Percentiles rank a stretch among this genome's conserved stretches.
Conservation (phyloP, 139 green algal genomes). For the Mychonastes homosphaera region DNA sequence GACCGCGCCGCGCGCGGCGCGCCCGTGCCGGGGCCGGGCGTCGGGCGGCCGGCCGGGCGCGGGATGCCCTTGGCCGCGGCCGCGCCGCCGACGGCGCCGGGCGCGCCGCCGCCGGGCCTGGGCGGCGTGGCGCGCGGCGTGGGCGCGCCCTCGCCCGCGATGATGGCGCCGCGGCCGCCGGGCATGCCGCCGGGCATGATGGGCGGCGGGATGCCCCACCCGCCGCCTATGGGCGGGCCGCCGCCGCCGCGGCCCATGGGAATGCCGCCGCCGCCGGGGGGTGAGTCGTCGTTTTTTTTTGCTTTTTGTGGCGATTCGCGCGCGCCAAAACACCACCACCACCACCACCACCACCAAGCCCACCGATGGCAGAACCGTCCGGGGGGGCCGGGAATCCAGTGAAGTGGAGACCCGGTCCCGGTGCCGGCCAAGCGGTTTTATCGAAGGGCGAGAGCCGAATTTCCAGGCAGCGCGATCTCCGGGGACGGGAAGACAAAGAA, state of each 20-base stretch:
- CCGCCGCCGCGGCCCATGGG: conserved; percentile 28
- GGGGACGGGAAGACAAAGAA: too few relatives aligned
- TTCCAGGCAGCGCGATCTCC: too few relatives aligned
- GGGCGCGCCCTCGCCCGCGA: conserved; percentile 71
- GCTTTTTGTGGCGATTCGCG: too few relatives aligned
- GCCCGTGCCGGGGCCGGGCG: conserved; percentile 58
- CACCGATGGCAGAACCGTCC: too few relatives aligned
- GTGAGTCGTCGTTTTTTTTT: too few relatives aligned
- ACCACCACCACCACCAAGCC: too few relatives aligned
- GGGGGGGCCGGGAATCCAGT: too few relatives aligned
- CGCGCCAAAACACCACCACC: too few relatives aligned
- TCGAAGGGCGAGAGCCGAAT: too few relatives aligned
- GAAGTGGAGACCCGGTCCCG: too few relatives aligned
- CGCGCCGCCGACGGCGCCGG: conserved; percentile 50
- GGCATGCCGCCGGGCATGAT: conserved; percentile 21
- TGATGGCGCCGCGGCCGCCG: conserved; percentile 76
- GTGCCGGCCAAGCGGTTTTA: too few relatives aligned
- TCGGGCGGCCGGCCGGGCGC: conserved; percentile 66
- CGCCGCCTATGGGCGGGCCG: conserved; percentile 19
- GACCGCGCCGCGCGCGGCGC: conserved; percentile 34
- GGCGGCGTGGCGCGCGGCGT: conserved; percentile 75
- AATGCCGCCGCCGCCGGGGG: conserved; percentile 41
- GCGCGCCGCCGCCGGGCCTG: conserved; percentile 51
- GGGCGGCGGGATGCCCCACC: conserved; percentile 28
- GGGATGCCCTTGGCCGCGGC: conserved; percentile 62